Evolutionary conservation across 192 early-diverging fungal genomes (phyloP).

Genomic region (Rhizophagus sp.): DNA sequence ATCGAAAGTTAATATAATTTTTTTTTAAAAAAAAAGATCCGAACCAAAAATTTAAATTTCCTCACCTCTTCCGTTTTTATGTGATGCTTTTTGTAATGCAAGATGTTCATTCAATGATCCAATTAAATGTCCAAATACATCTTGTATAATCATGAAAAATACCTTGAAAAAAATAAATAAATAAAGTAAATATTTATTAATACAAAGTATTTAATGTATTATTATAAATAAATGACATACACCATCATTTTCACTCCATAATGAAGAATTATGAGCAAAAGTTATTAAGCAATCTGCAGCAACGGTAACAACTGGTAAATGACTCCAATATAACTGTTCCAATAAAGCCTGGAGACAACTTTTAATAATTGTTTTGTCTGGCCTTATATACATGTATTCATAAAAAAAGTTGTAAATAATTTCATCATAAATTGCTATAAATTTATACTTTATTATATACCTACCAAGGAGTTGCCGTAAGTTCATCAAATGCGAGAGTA

Average conservation of each 20-base stretch:
- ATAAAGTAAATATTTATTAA: slow-evolving; percentile 10
- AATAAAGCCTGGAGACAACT: slow-evolving; percentile 65
- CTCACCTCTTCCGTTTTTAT: slow-evolving; percentile 41
- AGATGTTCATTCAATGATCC: slow-evolving; percentile 70
- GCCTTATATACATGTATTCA: background rate
- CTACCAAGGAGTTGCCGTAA: slow-evolving; percentile 33
- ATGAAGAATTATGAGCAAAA: slow-evolving; percentile 58
- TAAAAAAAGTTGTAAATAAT: background rate
- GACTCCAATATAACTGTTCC: slow-evolving; percentile 65
- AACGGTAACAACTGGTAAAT: slow-evolving; percentile 60
- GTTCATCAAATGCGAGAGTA: slow-evolving; percentile 40
- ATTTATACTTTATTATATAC: background rate
- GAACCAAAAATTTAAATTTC: background rate
- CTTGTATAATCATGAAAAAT: slow-evolving; percentile 49
- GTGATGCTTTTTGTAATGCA: slow-evolving; percentile 45
- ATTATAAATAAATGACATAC: slow-evolving; percentile 35
- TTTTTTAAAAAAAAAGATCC: slow-evolving; percentile 1
- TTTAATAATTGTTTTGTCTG: slow-evolving; percentile 43
- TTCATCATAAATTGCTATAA: background rate
- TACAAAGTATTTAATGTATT: background rate
- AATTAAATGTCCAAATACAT: slow-evolving; percentile 65
- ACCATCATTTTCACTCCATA: slow-evolving; percentile 57
- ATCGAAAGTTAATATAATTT: background rate
- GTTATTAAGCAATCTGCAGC: slow-evolving; percentile 64
- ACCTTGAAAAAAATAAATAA: slow-evolving; percentile 14